Evolutionary conservation across 805 yeast genomes (phyloP).

Genomic region (Helenozyma rhizophorensis): DNA sequence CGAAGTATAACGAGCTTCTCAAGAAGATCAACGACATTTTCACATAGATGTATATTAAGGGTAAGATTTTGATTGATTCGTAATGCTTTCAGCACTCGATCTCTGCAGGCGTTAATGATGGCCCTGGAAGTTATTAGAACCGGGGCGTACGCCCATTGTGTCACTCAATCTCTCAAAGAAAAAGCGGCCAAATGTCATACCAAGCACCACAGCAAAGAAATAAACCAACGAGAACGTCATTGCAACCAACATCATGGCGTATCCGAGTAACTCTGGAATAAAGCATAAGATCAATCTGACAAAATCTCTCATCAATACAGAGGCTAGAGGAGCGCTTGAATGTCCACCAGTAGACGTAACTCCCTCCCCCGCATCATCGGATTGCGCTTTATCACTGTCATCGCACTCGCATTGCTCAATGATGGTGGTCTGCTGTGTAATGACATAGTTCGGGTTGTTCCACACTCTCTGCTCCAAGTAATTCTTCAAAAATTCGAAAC

Average conservation of each 20-base stretch:
- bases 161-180: conserved; percentile 57
- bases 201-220: conserved; percentile 69
- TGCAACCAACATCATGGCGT: conserved; percentile 72
- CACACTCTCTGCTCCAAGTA: conserved; percentile 67
- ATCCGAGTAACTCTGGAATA: conserved; percentile 61
- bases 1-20: conserved; percentile 35
- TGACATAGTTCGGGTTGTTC: conserved; percentile 36
- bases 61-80: neutral
- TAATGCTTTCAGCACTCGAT: neutral
- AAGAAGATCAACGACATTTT: conserved; percentile 19
- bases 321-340: conserved; percentile 4
- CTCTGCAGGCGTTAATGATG: conserved; percentile 1
- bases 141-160: conserved; percentile 31
- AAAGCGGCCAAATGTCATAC: conserved; percentile 67
- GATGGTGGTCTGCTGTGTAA: conserved; percentile 11
- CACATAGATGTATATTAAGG: conserved; percentile 1
- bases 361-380: conserved; percentile 1
- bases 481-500: conserved; percentile 53
- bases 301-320: conserved; percentile 42
- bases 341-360: conserved; percentile 5
- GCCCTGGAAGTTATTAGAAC: conserved; percentile 14
- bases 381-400: conserved; percentile 6
- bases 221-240: conserved; percentile 67
- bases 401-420: conserved; percentile 17
- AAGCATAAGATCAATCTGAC: conserved; percentile 55